Base-by-base conservation (phyloP, 345 rosid genomes). In the Nephelium lappaceum region DNA sequence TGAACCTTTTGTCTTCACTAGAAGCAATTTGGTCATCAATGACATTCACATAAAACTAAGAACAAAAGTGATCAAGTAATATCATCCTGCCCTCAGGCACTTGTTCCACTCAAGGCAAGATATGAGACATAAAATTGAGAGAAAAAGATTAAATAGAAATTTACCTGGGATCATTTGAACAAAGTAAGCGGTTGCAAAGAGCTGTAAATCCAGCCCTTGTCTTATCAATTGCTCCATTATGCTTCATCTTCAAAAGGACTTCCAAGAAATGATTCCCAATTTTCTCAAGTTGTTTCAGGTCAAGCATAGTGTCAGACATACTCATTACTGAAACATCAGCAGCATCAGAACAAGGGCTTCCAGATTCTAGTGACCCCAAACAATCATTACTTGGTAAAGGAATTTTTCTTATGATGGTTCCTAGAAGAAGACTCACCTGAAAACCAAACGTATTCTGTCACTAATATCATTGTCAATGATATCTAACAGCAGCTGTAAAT, bases 151-250 rank as follows among this genome's bases (percentile, higher is more conserved):
- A 64, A 10, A 75, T 42, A 41, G 41, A 38, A 81, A 67, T 79
- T 77, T 84, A 92, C 98, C 92, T 83, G 77, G 93, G 88, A 74
- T 95, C 96, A 82, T 95, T 90, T 47, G 99, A 95, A 89, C 98
- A 95, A 67, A 95, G 92, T 67, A 93, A 85, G 74, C 98, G 96
- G 85, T 95, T 93, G 90, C 99, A 95, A 79, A 93, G 91, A 72
- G 98, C 98, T 47, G 99, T 88, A 81, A 95, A 95, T 63, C 99
- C 98, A 86, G 97, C 98, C 84, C 99, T 90, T 65, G 98, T 95
- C 93, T 91, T 95, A 84, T 95, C 99, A 83, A 95, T 92, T 36
- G 99, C 99, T 81, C 99, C 98, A 81, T 88, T 93, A 82, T 95
- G 99, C 89, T 95, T 95, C 98, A 93, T 95, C 86, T 91, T 93